Evolutionary conservation across 371 early-diverging fungal genomes (phyloP), one percentile per base, ranked within the genome.

Genomic region (Zychaea mexicana): DNA sequence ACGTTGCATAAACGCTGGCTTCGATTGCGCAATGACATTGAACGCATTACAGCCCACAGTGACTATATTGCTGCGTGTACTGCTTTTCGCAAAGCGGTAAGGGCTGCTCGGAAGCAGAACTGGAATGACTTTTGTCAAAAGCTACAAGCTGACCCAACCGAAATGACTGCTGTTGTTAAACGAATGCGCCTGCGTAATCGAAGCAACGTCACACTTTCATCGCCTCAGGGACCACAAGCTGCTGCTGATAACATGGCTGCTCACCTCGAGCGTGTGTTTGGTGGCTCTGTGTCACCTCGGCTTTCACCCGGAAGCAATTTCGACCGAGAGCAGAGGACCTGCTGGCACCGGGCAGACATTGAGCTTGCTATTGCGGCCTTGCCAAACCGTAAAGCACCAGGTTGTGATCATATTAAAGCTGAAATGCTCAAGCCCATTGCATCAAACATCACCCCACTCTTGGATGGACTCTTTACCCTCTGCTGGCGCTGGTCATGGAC

Each of bases 381-480:
- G 0, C 65, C 71, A 0, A 24, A 19, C 2, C 32, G 52, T 0
- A 67, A 68, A 24, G 64, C 68, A 6, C 68, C 70, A 24, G 74
- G 74, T 38, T 17, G 32, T 6, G 73, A 74, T 26, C 74, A 74
- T 46, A 22, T 74, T 12, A 52, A 60, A 17, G 52, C 58, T 28
- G 74, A 70, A 55, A 74, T 74, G 74, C 47, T 74, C 1, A 49
- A 66, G 32, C 60, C 70, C 6, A 10, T 69, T 19, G 24, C 30
- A 1, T 12, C 30, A 17, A 21, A 19, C 1, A n/a, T 69, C 10
- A 17, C 62, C 47, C 54, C 64, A 2, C 13, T 66, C 24, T 39
- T 74, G 2, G n/a, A 21, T 21, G 12, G 4, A 0, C 47, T 67
- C 7, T 70, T 68, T 33, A 38, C 54, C 2, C 56, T 74, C 21